phyloP scores from a whole-genome alignment of 2,329 filamentous ascomycete species.

The Fusarium sp. region DNA sequence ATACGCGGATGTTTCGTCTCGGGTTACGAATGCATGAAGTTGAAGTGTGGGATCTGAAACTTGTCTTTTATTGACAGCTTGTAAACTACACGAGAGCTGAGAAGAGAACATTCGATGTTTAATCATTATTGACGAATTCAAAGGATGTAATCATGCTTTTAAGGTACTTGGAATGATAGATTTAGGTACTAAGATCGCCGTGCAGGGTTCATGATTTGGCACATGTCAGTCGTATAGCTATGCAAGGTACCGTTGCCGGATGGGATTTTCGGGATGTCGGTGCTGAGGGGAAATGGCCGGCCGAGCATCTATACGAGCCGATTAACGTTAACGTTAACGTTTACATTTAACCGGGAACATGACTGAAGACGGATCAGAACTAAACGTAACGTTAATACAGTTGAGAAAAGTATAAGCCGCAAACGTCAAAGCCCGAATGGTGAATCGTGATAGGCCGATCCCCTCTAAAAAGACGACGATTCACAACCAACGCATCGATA shows the following conservation, averaged over 20 bases:
- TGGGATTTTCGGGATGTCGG: neutral
- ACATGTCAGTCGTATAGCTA: neutral
- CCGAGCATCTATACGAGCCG: neutral
- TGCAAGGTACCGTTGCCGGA: neutral
- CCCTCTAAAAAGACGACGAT: constrained; percentile 8
- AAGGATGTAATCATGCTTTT: neutral
- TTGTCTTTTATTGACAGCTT: neutral
- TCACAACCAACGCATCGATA: constrained; percentile 10
- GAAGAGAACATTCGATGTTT: neutral
- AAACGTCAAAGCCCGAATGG: neutral
- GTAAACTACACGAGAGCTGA: neutral
- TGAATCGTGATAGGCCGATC: constrained; percentile 14
- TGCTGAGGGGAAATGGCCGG: constrained; percentile 2
- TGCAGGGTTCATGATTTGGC: constrained; percentile 15
- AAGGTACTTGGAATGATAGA: neutral
- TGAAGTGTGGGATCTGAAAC: constrained; percentile 3
- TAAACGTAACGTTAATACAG: neutral
- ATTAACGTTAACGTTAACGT: neutral
- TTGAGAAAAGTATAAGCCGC: neutral
- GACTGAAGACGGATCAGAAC: neutral
- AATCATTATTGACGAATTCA: neutral
- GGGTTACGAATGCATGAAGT: constrained; percentile 14
- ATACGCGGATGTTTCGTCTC: constrained; percentile 20
- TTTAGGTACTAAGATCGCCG: constrained; percentile 17
- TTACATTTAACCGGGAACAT: neutral